Conservation (phyloP, 306 rosid species). For the Pueraria montana region DNA sequence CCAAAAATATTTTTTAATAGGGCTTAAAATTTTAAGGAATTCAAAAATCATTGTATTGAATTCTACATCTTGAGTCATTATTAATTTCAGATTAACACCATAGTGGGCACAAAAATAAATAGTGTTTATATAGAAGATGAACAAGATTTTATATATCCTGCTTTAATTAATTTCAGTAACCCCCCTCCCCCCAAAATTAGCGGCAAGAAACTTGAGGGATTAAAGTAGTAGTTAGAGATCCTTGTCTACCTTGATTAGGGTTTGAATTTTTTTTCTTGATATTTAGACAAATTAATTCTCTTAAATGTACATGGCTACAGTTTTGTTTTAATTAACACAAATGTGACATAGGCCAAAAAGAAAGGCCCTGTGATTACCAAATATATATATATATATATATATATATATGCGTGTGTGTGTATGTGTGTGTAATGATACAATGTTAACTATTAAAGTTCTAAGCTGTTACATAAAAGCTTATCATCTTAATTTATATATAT, state of each 20-base stretch:
- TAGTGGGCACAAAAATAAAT: background rate
- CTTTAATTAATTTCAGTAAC: background rate
- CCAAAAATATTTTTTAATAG: background rate
- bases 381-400: too few species aligned
- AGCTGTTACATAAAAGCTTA: too few species aligned
- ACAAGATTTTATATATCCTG: background rate
- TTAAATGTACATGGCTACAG: background rate
- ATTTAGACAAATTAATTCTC: background rate
- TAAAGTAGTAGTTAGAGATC: constrained; percentile 14
- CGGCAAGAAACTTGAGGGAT: constrained; percentile 29
- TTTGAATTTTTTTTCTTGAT: background rate
- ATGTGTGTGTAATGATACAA: too few species aligned
- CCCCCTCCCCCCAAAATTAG: background rate
- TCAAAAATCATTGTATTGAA: background rate
- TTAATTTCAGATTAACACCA: background rate
- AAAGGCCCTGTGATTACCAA: background rate
- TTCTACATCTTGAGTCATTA: background rate
- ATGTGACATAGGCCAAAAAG: background rate
- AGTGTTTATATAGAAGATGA: background rate
- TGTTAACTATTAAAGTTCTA: too few species aligned
- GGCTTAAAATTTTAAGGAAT: background rate
- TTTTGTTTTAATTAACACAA: background rate
- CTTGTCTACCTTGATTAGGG: background rate
- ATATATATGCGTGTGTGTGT: too few species aligned
- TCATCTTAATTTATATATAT: too few species aligned